A percentile compares a stretch with the other conserved stretches of the same genome.
phyloP scores from a whole-genome alignment of 441 rosid species.

The Eutrema salsugineum region DNA sequence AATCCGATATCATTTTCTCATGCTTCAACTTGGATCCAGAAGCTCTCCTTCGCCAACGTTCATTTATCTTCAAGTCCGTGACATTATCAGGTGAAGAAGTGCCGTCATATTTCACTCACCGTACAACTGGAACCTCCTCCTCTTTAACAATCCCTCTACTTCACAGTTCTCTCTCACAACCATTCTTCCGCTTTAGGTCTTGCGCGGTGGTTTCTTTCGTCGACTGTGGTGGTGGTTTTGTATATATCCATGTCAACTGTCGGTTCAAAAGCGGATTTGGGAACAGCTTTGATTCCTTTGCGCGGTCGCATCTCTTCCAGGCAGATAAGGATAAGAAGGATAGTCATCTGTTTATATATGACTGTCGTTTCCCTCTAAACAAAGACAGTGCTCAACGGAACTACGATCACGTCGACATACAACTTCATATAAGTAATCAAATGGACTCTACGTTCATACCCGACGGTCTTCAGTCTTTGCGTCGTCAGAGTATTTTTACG shows the following conservation, averaged over 20 bases:
- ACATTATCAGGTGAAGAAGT: not conserved
- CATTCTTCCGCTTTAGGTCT: not conserved
- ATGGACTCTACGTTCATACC: no score
- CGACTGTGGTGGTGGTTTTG: no score
- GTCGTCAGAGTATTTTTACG: no score
- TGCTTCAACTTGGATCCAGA: not conserved
- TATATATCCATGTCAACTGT: no score
- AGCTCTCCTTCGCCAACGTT: not conserved
- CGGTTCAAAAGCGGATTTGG: not conserved
- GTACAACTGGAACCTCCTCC: not conserved
- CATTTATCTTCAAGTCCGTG: no score
- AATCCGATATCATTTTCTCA: no score
- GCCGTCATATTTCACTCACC: not conserved
- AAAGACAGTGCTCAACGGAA: no score
- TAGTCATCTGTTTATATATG: not conserved
- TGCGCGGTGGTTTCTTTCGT: no score
- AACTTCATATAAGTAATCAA: no score
- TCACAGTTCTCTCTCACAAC: not conserved
- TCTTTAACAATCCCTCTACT: not conserved
- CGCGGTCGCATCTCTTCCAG: not conserved
- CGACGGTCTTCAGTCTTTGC: no score
- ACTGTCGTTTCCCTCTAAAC: not conserved
- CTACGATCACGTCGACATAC: no score
- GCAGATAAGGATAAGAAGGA: no score
- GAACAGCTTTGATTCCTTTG: not conserved